Conservation (phyloP, 1,139 yeast genomes). For the Pneumocystis oryctolagi region DNA sequence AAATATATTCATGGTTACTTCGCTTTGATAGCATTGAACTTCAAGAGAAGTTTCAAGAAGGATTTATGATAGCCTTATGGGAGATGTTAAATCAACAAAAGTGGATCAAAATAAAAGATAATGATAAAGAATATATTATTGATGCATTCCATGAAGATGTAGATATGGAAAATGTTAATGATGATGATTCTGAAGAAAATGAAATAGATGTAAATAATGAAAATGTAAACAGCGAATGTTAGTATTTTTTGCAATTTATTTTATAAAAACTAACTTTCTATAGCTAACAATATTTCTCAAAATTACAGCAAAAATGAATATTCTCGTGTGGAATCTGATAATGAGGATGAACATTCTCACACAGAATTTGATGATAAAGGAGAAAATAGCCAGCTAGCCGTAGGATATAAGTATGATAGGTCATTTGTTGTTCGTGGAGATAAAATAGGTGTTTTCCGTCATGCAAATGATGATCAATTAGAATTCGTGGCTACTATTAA, state of each 20-base stretch:
- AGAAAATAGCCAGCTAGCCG: constrained; percentile 49
- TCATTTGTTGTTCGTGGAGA: constrained; percentile 69
- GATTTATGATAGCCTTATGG: constrained; percentile 43
- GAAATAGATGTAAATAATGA: constrained; percentile 23
- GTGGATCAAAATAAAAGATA: constrained; percentile 33
- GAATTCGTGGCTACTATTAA: constrained; percentile 55
- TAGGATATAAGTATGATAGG: constrained; percentile 55
- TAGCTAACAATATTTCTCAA: not conserved
- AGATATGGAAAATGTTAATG: constrained; percentile 26
- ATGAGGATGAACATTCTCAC: not conserved
- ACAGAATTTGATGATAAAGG: constrained; percentile 19
- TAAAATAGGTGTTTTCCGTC: constrained; percentile 64
- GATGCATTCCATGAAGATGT: constrained; percentile 32
- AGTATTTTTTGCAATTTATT: not conserved
- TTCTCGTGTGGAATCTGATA: constrained; percentile 8
- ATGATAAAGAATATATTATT: constrained; percentile 36
- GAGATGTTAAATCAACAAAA: constrained; percentile 39
- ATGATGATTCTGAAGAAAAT: constrained; percentile 23
- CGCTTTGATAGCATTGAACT: constrained; percentile 33
- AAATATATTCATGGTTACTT: constrained; percentile 47
- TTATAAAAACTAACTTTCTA: not conserved
- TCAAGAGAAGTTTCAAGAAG: constrained; percentile 38
- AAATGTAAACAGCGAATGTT: constrained; percentile 18
- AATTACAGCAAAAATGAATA: not conserved
- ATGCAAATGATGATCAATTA: constrained; percentile 35